Percentiles rank a stretch among this genome's conserved stretches.
Conservation (phyloP, 306 rosid genomes). For the Styphnolobium japonicum region DNA sequence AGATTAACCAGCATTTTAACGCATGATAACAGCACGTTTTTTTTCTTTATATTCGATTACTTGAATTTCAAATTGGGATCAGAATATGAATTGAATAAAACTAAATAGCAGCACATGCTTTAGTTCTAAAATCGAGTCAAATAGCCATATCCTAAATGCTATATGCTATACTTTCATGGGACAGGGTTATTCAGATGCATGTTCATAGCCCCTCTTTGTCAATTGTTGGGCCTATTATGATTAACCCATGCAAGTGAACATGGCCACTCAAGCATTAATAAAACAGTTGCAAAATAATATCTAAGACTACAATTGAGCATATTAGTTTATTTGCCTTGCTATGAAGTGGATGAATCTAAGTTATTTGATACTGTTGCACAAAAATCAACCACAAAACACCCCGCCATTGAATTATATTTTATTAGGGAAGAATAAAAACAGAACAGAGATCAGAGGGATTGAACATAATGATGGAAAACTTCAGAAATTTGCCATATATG, state of each 20-base stretch:
- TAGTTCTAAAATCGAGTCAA: background rate
- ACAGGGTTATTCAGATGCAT: too few relatives aligned
- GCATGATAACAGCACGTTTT: too few relatives aligned
- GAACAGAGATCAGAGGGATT: too few relatives aligned
- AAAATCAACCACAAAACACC: background rate
- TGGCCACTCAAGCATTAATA: background rate
- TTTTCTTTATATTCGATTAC: too few relatives aligned
- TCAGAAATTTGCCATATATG: background rate
- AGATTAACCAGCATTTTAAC: too few relatives aligned
- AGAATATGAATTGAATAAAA: too few relatives aligned
- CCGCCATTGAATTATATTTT: background rate
- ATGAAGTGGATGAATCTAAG: too few relatives aligned
- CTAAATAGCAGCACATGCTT: background rate
- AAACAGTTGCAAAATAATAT: background rate
- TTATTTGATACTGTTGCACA: background rate
- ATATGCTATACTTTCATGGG: too few relatives aligned
- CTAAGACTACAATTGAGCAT: background rate
- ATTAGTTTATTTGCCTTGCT: background rate
- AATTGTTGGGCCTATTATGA: background rate
- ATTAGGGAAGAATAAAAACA: background rate
- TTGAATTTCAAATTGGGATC: too few relatives aligned
- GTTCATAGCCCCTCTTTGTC: background rate
- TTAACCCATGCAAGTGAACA: background rate
- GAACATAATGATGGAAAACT: background rate
- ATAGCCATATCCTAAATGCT: background rate